Evolutionary conservation across 768 basidiomycete genomes (phyloP).

Genomic region (Boletus vermiculosoides): DNA sequence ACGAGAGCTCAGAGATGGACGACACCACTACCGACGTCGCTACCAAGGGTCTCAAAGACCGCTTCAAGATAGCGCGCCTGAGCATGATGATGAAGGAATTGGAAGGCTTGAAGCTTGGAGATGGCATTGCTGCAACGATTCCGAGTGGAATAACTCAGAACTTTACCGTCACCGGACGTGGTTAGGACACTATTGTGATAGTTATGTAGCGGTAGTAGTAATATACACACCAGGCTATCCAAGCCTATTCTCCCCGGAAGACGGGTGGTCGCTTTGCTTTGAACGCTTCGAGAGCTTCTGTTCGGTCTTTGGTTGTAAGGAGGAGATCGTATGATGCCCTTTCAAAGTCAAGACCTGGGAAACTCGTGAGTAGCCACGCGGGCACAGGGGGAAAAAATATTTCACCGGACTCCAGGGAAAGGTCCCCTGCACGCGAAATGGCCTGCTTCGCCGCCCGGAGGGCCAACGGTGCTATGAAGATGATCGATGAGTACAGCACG

Average conservation of each 20-base stretch:
- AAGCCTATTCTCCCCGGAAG: conserved; percentile 72
- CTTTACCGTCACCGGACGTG: conserved; percentile 48
- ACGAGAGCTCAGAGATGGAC: conserved; percentile 49
- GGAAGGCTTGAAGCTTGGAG: conserved; percentile 60
- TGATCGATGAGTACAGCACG: neutral
- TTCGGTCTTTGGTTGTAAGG: conserved; percentile 69
- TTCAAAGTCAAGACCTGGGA: conserved; percentile 86
- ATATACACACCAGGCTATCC: conserved; percentile 1
- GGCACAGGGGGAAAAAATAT: neutral
- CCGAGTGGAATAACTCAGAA: conserved; percentile 56
- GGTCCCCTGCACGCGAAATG: conserved; percentile 75
- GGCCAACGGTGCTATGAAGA: conserved; percentile 70
- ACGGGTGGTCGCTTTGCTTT: conserved; percentile 75
- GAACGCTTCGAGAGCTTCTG: conserved; percentile 85
- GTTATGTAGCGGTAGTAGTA: neutral
- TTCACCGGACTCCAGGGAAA: conserved; percentile 72
- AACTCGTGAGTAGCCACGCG: neutral
- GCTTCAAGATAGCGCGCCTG: conserved; percentile 63
- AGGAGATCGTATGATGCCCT: conserved; percentile 81
- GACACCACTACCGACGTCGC: conserved; percentile 41
- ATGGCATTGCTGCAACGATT: conserved; percentile 58
- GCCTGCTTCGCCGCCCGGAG: conserved; percentile 86
- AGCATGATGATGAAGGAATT: conserved; percentile 89
- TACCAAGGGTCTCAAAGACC: conserved; percentile 52
- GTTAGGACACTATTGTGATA: conserved; percentile 33